Base-by-base conservation (phyloP, 805 yeast species). In the Ogataea saltuana region DNA sequence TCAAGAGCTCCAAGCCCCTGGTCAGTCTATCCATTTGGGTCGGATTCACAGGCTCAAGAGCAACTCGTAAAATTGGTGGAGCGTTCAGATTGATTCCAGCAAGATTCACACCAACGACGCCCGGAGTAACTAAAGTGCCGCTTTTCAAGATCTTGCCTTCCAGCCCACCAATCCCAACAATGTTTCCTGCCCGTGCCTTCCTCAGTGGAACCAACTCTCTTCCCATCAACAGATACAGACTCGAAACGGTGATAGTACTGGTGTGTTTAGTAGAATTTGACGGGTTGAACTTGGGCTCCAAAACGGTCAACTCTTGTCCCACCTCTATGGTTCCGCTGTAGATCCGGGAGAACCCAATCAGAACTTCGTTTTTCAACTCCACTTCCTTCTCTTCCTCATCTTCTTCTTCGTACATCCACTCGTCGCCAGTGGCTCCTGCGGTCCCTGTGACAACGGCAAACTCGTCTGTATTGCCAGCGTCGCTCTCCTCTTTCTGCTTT, bases 11-110 rank as follows among this genome's bases (percentile, higher is more conserved):
- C 46, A 93, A 70, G 0, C 99, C 99, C 21, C 73, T 72, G 39
- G 82, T 95, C 33, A 93, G 70, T 54, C 77, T 78, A 34, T 77
- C 81, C 74, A 89, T 77, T 53, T 88, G 82, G 37, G 83, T 74
- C 8, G 96, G 96, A 54, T 88, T 85, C 4, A 78, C 83, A 1
- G 99, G 97, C 60, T 93, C 99, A n/a, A 93, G 70, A 0, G 99
- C 97, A 23, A 93, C 96, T 51, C 89, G 80, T 53, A 93, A 88
- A 60, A 93, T 91, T 1, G 99, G 99, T 23, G 88, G 86, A n/a
- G 85, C 78, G 12, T 84, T 76, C 41, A 81, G 65, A 42, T 81
- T 84, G 15, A 88, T 71, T 51, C 88, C 85, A 0, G 96, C 96
- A 39, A 83, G 68, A 53, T 84, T 84, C n/a, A 81, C 81, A 30